Evolutionary conservation across 116 monocot species (phyloP).

Genomic region (Trichopus zeylanicus): DNA sequence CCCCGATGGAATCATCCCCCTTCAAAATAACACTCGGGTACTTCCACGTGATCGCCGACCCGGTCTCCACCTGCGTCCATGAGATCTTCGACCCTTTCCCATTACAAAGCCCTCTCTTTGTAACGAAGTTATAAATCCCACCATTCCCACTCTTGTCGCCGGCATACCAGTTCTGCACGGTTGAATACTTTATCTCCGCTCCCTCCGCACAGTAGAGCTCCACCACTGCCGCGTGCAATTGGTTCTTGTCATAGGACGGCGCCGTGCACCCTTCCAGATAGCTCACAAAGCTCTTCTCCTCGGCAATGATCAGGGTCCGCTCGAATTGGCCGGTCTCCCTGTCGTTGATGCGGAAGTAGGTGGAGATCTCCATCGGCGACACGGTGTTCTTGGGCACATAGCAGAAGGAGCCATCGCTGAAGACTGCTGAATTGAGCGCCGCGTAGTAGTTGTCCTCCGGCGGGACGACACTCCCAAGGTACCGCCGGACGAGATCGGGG

Average conservation of each 20-base stretch:
- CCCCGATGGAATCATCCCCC: slow-evolving; percentile 75
- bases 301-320: slow-evolving; percentile 77
- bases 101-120: slow-evolving; percentile 77
- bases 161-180: slow-evolving; percentile 96
- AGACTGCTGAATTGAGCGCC: slow-evolving; percentile 86
- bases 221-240: slow-evolving; percentile 94
- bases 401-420: slow-evolving; percentile 95
- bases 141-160: slow-evolving; percentile 73
- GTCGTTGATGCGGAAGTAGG: slow-evolving; percentile 89
- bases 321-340: slow-evolving; percentile 87
- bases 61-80: slow-evolving; percentile 98
- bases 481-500: slow-evolving; percentile 64
- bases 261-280: slow-evolving; percentile 97
- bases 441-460: slow-evolving; percentile 83
- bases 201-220: slow-evolving; percentile 81
- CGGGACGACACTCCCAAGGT: slow-evolving; percentile 83
- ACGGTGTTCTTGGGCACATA: slow-evolving; percentile 90
- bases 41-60: slow-evolving; percentile 97
- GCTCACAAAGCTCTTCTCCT: slow-evolving; percentile 73
- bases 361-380: slow-evolving; percentile 93
- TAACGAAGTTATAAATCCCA: slow-evolving; percentile 96
- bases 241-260: slow-evolving; percentile 78
- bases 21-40: slow-evolving; percentile 84
- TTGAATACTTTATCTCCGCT: slow-evolving; percentile 93
- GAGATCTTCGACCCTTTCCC: slow-evolving; percentile 85